Evolutionary conservation across 352 stramenopile genomes (phyloP), one percentile per base, ranked within the genome.

Genomic region (Pythium sukuiense): DNA sequence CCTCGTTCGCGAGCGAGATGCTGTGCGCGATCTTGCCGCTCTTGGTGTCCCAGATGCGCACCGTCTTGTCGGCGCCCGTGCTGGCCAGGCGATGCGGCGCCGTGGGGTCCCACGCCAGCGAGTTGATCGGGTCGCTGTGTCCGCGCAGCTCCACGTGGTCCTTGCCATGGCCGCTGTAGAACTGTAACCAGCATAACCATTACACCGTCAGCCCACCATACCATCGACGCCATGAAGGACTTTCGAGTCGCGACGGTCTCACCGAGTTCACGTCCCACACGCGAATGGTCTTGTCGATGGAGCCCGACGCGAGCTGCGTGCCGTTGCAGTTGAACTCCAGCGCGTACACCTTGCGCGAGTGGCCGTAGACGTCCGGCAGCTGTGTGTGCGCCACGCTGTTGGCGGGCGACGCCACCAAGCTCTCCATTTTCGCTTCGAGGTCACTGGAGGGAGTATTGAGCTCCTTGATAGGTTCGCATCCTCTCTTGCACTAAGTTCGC

Each of bases 1-100:
- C 80, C 41, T 92, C 82, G 68, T 71, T 86, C 67, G 83, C 81
- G 13, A 93, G 70, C 55, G 85, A 89, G 41, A 93, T 84, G 60
- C 78, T 92, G 65, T 91, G 79, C 63, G 80, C 68, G 61, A 92
- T 90, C 63, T 88, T 88, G 66, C 83, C 77, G 27, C 72, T 87
- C 74, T 93, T 95, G 68, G 76, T 63, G 72, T 95, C 83, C 87
- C 87, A 95, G 43, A 93, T 79, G 65, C 87, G 87, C 61, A 95
- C 85, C 1, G 83, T 92, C 76, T 93, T 93, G 77, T 95, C 87
- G 29, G 75, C 70, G 20, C 80, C 79, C 1, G 87, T 89, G 69
- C 80, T 93, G 32, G 85, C 85, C 20, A 95, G 60, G 4, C 80
- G 80, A 6, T 83, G 65, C 20, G 81, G 75, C 49, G 69, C 72